phyloP scores from a whole-genome alignment of 1,284 basidiomycete species.

The Xanthoconium separans region DNA sequence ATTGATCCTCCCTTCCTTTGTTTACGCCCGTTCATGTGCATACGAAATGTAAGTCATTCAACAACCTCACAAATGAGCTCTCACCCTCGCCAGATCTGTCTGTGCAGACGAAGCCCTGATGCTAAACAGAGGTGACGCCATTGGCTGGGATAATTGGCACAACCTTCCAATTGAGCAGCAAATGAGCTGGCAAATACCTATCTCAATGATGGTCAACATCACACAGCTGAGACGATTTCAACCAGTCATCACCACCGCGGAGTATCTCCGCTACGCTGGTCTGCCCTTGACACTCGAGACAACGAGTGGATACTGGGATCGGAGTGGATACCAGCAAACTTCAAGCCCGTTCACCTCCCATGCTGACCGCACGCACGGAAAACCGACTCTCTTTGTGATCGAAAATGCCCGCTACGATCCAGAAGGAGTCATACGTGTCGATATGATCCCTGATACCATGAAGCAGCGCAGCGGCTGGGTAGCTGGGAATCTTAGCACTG shows the following conservation, averaged over 20 bases:
- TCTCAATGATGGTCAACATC: slow-evolving; percentile 39
- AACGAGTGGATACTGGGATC: slow-evolving; percentile 37
- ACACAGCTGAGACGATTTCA: slow-evolving; percentile 37
- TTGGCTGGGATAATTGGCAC: slow-evolving; percentile 35
- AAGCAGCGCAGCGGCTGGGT: slow-evolving; percentile 21
- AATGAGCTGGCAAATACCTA: slow-evolving; percentile 37
- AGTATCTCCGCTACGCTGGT: slow-evolving; percentile 38
- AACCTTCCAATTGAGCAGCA: slow-evolving; percentile 37
- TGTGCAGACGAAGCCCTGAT: slow-evolving; percentile 36
- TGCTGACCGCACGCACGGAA: slow-evolving; percentile 1
- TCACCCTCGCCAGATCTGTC: slow-evolving; percentile 16
- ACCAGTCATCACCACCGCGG: slow-evolving; percentile 35
- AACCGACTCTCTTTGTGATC: slow-evolving; percentile 32
- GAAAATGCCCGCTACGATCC: slow-evolving; percentile 39
- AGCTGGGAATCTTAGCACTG: slow-evolving; percentile 12
- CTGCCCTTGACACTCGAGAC: slow-evolving; percentile 32
- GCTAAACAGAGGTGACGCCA: slow-evolving; percentile 38
- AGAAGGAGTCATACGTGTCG: slow-evolving; percentile 33
- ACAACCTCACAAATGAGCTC: not conserved
- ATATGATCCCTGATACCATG: slow-evolving; percentile 24
- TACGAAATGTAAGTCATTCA: slow-evolving; percentile 28
- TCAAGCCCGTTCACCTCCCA: slow-evolving; percentile 3
- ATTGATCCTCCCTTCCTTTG: slow-evolving; percentile 38
- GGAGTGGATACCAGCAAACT: slow-evolving; percentile 25
- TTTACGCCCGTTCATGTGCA: slow-evolving; percentile 42